phyloP scores from a whole-genome alignment of 139 green algal genomes.

The Chlorella sorokiniana region DNA sequence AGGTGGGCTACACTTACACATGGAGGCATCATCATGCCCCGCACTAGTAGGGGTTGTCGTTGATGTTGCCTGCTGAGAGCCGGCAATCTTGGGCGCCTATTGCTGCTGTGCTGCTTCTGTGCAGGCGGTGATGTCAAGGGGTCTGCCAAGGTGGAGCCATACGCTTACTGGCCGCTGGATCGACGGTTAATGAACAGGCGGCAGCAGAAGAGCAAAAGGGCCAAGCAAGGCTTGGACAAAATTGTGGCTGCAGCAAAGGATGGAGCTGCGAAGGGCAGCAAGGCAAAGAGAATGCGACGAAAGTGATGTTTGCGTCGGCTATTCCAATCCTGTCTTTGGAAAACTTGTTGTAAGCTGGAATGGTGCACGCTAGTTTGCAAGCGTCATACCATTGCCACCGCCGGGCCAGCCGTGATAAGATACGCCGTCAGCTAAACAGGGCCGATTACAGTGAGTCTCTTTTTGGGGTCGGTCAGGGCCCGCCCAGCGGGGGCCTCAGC shows the following conservation, averaged over 20 bases:
- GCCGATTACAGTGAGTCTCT: too few species aligned
- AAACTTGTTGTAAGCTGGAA: too few species aligned
- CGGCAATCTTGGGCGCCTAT: too few species aligned
- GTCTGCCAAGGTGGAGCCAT: slow-evolving; percentile 85
- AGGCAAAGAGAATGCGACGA: slow-evolving; percentile 53
- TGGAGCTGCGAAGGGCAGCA: slow-evolving; percentile 59
- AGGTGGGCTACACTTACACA: not conserved
- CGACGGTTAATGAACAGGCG: slow-evolving; percentile 94
- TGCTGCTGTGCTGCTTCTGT: too few species aligned
- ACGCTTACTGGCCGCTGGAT: slow-evolving; percentile 98
- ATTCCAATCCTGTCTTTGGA: too few species aligned
- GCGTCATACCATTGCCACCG: too few species aligned
- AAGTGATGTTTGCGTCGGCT: not conserved
- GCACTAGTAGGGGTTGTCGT: not conserved
- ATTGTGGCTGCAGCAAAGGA: slow-evolving; percentile 60
- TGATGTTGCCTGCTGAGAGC: too few species aligned
- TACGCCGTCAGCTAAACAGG: too few species aligned
- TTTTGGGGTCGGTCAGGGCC: too few species aligned
- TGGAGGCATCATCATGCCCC: not conserved
- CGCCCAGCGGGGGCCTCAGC: too few species aligned
- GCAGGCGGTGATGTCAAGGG: slow-evolving; percentile 80
- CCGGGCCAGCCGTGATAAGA: too few species aligned
- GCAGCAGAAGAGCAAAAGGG: slow-evolving; percentile 64
- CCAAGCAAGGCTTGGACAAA: slow-evolving; percentile 53
- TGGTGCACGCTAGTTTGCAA: too few species aligned